Evolutionary conservation across 176 grass and related monocot species (phyloP), one percentile per base, ranked within the genome.

Genomic region (Raddia distichophylla): DNA sequence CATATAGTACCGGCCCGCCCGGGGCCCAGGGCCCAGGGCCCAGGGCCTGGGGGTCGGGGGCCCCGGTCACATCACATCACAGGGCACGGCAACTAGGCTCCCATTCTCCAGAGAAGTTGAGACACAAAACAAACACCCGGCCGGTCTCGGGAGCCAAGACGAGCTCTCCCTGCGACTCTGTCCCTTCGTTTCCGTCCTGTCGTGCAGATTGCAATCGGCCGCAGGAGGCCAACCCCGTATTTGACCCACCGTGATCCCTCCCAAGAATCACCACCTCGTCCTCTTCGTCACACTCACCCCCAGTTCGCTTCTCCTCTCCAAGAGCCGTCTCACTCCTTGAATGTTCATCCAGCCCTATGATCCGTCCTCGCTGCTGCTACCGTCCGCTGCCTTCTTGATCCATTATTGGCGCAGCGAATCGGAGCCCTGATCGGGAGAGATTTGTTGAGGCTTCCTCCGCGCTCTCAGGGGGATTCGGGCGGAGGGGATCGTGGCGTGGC

Each of bases 311-410:
- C 71, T 60, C 17, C 14, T 12, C 48, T 48, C 59, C 17, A 5
- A 13, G 35, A 43, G 34, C 60, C 27, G 27, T 2, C 0, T 47
- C 9, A 53, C 33, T 27, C 71, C 17, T 65, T 47, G 60, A 88
- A 88, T 69, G 69, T 57, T 71, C 67, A 7, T 54, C 13, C 6
- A 50, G 57, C 34, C 57, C 22, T 58, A 79, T 71, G 86, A 77
- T 83, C 80, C 74, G 74, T 47, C 59, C 50, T 66, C 58, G 67
- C 47, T 59, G 67, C 47, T 33, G 42, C n/a, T n/a, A n/a, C 60
- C 50, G 16, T 35, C 74, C 67, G 19, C 61, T 35, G 76, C 44
- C 22, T 60, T 84, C 76, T 84, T 85, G 76, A 84, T 84, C 70
- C 69, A 27, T 67, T 59, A 60, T 57, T 47, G 75, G 44, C n/a